phyloP scores from a whole-genome alignment of 169 alveolate species.

The Plasmodium vinckei region DNA sequence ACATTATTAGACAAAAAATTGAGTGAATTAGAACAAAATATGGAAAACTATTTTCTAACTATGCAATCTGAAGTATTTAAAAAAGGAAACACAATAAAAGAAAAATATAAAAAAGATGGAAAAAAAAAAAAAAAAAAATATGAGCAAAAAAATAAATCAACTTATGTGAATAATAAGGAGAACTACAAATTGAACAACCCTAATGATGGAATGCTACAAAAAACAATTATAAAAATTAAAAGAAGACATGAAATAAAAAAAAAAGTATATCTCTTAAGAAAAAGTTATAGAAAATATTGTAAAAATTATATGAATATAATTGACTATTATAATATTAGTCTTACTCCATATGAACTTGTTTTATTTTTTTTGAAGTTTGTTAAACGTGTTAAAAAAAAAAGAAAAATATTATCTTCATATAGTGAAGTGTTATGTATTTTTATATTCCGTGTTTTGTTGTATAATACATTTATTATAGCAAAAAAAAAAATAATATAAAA shows the following conservation, averaged over 20 bases:
- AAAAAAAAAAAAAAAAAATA: neutral
- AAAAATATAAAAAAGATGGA: neutral
- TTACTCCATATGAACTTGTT: slow-evolving; percentile 56
- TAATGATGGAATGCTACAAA: too few species aligned
- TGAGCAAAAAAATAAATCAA: neutral
- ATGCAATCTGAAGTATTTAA: too few species aligned
- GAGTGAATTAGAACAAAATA: slow-evolving; percentile 20
- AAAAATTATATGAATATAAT: slow-evolving; percentile 60
- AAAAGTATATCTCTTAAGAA: slow-evolving; percentile 4
- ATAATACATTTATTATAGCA: slow-evolving; percentile 27
- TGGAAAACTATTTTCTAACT: neutral
- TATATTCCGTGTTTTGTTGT: slow-evolving; percentile 40
- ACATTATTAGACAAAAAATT: slow-evolving; percentile 18
- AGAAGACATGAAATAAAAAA: slow-evolving; percentile 15
- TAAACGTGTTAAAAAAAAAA: slow-evolving; percentile 21
- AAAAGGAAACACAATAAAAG: slow-evolving; percentile 31
- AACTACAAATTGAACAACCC: neutral
- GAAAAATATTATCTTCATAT: slow-evolving; percentile 30
- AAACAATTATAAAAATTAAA: slow-evolving; percentile 18
- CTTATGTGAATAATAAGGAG: slow-evolving; percentile 3
- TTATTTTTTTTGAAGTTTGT: slow-evolving; percentile 65
- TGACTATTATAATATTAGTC: slow-evolving; percentile 28
- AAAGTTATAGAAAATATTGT: slow-evolving; percentile 10
- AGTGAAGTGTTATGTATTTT: slow-evolving; percentile 38
- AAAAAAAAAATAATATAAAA: slow-evolving; percentile 14